These are phyloP conservation scores for Candida morakotiae DNA, from an alignment of 805 yeast species.

Conservation along the genomic window DNA sequence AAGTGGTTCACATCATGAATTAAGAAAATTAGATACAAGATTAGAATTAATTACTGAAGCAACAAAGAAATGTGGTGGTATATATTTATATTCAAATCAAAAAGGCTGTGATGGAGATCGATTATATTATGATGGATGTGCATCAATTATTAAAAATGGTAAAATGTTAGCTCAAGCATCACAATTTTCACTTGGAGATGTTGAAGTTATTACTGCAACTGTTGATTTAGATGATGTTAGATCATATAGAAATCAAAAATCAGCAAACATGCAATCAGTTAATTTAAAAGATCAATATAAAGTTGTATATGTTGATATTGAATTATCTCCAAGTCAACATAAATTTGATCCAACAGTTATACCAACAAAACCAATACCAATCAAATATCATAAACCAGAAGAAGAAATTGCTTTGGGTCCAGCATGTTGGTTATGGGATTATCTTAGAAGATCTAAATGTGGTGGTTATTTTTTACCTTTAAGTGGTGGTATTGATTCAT, in stretches of 20 bases:
- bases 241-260: slow-evolving; percentile 68
- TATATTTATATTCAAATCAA: slow-evolving; percentile 90
- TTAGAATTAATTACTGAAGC: slow-evolving; percentile 85
- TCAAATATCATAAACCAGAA: slow-evolving; percentile 75
- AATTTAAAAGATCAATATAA: slow-evolving; percentile 41
- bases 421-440: slow-evolving; percentile 99
- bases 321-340: slow-evolving; percentile 56
- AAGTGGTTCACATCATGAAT: slow-evolving; percentile 96
- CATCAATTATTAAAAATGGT: slow-evolving; percentile 90
- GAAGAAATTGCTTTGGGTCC: slow-evolving; percentile 98
- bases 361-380: slow-evolving; percentile 51
- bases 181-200: slow-evolving; percentile 86
- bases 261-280: slow-evolving; percentile 73
- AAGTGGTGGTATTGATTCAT: slow-evolving; percentile 96
- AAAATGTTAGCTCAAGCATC: slow-evolving; percentile 87
- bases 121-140: slow-evolving; percentile 95
- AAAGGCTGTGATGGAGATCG: slow-evolving; percentile 99
- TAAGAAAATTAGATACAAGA: slow-evolving; percentile 83
- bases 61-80: slow-evolving; percentile 94
- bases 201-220: slow-evolving; percentile 94
- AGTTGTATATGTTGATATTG: slow-evolving; percentile 58
- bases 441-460: slow-evolving; percentile 82
- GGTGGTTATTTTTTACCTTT: slow-evolving; percentile 92
- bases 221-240: slow-evolving; percentile 90
- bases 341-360: slow-evolving; percentile 57